Percentiles rank a stretch among this genome's conserved stretches.
These are phyloP conservation scores for Fraxinus sp. DNA, from an alignment of 305 asterid genomes.

Conservation along the genomic window DNA sequence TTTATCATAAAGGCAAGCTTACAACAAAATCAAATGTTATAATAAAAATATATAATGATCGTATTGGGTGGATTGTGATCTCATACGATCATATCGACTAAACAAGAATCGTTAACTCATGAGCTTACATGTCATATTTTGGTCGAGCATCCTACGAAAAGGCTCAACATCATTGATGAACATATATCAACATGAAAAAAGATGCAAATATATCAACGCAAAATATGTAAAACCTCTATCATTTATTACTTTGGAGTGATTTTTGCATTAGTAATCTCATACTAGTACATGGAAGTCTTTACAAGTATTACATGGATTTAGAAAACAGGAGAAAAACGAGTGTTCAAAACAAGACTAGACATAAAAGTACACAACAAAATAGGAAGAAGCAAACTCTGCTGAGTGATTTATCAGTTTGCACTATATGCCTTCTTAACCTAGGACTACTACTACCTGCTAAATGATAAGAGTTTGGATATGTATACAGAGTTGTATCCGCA, in stretches of 20 bases:
- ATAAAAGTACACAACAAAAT: constrained; percentile 56
- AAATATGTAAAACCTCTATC: background rate
- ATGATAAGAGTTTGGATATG: constrained; percentile 49
- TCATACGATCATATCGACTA: background rate
- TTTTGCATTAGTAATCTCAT: background rate
- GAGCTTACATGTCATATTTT: background rate
- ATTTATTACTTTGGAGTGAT: background rate
- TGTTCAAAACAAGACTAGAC: constrained; percentile 60
- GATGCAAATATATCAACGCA: background rate
- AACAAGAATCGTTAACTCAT: background rate
- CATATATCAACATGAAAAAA: background rate
- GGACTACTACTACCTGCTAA: constrained; percentile 40
- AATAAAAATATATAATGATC: background rate
- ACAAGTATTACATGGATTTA: constrained; percentile 17
- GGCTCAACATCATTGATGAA: background rate
- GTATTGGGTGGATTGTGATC: background rate
- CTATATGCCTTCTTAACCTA: constrained; percentile 50
- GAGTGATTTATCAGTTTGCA: constrained; percentile 56
- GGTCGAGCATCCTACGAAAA: background rate
- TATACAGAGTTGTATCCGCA: constrained; percentile 38
- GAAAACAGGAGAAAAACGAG: background rate
- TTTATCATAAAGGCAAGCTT: background rate
- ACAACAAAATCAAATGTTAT: background rate
- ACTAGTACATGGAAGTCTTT: background rate
- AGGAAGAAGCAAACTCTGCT: constrained; percentile 68